Evolutionary conservation across 73 alveolate genomes (phyloP), one percentile per base, ranked within the genome.

Genomic region (Durusdinium trenchii): DNA sequence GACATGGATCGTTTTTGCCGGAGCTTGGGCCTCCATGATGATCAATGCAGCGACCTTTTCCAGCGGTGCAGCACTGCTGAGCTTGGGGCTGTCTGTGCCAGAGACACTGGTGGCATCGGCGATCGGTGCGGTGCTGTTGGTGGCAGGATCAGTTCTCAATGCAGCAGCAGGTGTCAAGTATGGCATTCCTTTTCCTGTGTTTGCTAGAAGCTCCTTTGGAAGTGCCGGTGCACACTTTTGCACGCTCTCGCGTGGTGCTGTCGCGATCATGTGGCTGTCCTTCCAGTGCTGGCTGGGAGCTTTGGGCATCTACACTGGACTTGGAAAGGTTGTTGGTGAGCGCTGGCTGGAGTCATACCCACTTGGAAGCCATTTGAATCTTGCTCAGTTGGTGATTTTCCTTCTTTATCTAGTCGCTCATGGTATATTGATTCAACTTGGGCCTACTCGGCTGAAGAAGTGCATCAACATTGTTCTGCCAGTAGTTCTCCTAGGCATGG

Each of bases 11-110:
- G 96, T 89, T 42, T 89, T 89, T 36, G 96, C 96, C 6, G 62
- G 51, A 32, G 96, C 96, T 28, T 89, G 96, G 96, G 67, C 96
- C 30, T 64, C 96, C 96, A 89, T 89, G 96, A 89, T 89, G 96
- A 86, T 89, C 35, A 89, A 89, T 36, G 32, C 86, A 0, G 96
- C 73, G 45, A 89, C 96, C 50, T 89, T 89, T 86, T 64, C 86
- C 86, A 48, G 86, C 26, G 96, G 96, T 16, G 96, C 96, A 3
- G 96, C 96, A 7, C 30, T 48, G 71, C 71, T 89, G 50, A 89
- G 96, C 14, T 47, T 89, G 86, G 96, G 96, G 32, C 86, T 89
- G 40, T 89, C 96, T n/a, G 96, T 89, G 69, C 86, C 38, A 14
- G 96, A 62, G 51, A 89, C 96, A 32, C 69, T 89, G 51, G 40